Conservation (phyloP, 192 early-diverging fungal genomes). For the Backusella macrospora region DNA sequence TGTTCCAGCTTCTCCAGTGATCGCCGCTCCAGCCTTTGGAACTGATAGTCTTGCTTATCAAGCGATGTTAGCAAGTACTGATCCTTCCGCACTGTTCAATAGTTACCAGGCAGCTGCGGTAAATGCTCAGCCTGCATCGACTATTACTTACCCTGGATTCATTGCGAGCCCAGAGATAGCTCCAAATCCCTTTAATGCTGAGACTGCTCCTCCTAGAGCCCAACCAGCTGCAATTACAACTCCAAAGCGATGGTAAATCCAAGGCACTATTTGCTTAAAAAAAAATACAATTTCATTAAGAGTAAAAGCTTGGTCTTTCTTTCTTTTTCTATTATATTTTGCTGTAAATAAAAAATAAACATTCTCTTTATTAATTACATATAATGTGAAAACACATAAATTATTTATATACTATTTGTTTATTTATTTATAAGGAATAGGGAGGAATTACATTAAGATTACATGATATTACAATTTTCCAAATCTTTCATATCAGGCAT, state of each 20-base stretch:
- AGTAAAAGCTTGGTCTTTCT: neutral
- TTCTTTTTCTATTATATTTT: neutral
- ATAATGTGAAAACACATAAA: neutral
- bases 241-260: neutral
- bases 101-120: neutral
- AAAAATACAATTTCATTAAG: neutral
- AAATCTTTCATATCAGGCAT: slow-evolving; percentile 56
- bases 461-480: slow-evolving; percentile 58
- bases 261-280: neutral
- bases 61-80: neutral
- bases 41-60: neutral
- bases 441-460: slow-evolving; percentile 1
- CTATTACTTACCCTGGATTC: neutral
- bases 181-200: neutral
- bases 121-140: neutral
- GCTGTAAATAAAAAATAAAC: neutral
- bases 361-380: neutral
- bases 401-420: slow-evolving; percentile 12
- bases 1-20: neutral
- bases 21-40: neutral
- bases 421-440: neutral
- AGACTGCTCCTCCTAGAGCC: neutral
- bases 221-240: neutral
- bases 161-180: neutral
- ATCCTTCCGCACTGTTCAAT: neutral